A percentile compares a stretch with the other conserved stretches of the same genome.
These are phyloP conservation scores for Tarenaya hassleriana DNA, from an alignment of 345 rosid genomes.

Conservation along the genomic window DNA sequence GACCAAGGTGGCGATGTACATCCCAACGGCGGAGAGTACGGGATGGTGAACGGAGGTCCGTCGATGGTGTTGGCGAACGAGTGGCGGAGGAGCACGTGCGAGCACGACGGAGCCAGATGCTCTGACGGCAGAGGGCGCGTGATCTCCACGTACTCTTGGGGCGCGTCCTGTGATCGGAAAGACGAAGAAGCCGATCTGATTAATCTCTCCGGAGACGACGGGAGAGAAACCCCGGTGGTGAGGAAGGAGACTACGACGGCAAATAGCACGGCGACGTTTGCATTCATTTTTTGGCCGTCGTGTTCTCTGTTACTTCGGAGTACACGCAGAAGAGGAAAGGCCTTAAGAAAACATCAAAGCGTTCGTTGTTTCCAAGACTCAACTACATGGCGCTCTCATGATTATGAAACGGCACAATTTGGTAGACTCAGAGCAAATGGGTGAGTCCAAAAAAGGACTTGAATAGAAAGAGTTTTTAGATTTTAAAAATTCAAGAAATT, in stretches of 20 bases:
- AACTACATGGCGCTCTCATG: background rate
- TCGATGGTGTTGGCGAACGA: slow-evolving; percentile 73
- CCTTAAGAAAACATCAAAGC: slow-evolving; percentile 9
- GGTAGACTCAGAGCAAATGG: no score
- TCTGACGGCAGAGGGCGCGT: slow-evolving; percentile 48
- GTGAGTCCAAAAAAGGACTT: no score
- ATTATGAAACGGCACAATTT: slow-evolving; percentile 7
- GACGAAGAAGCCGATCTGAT: slow-evolving; percentile 22
- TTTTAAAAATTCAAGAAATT: no score
- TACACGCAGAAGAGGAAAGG: slow-evolving; percentile 19
- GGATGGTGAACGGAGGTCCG: slow-evolving; percentile 55
- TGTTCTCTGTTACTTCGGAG: slow-evolving; percentile 7
- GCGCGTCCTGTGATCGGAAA: slow-evolving; percentile 15
- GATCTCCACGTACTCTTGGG: slow-evolving; percentile 51
- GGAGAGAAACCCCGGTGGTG: slow-evolving; percentile 19
- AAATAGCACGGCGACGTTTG: slow-evolving; percentile 14
- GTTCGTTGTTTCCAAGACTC: background rate
- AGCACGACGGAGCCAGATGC: slow-evolving; percentile 48
- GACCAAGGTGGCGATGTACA: slow-evolving; percentile 75
- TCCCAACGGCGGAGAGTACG: slow-evolving; percentile 49
- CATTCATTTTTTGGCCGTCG: slow-evolving; percentile 8
- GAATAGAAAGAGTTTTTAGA: no score
- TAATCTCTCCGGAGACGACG: slow-evolving; percentile 33
- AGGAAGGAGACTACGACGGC: slow-evolving; percentile 19
- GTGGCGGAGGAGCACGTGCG: slow-evolving; percentile 50